Evolutionary conservation across 352 stramenopile genomes (phyloP), one percentile per base, ranked within the genome.

Genomic region (Peronospora farinosa): DNA sequence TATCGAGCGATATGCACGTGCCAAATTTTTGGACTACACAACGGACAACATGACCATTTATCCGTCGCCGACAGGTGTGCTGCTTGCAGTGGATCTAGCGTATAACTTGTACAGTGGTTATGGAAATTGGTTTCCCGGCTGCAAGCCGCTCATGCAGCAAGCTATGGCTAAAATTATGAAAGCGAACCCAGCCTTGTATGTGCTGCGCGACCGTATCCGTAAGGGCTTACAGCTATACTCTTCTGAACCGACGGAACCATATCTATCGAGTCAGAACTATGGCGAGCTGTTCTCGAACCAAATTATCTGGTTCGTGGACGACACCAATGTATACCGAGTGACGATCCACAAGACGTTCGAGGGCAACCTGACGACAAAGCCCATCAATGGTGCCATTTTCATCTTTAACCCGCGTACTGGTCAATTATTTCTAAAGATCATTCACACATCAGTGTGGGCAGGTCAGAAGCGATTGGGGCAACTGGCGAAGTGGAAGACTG

Each of bases 81-180:
- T 99, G 19, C 62, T 99, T 38, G 88, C 94, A 0, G 84, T 99
- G 39, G 97, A 99, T 69, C 76, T 99, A 28, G 97, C 96, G 19
- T 99, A 99, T 80, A 99, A 98, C 54, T 65, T 99, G 43, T 99
- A 99, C 82, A 98, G 88, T 57, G 97, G 96, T 10, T 99, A 98
- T 65, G 97, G 97, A 32, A 98, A 99, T 66, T 99, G 97, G 82
- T 98, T 99, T 75, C 95, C 96, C 28, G 96, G 97, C 25, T 96
- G 91, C 51, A 99, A 99, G 69, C 96, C 96, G 6, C 75, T 99
- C 7, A 87, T 99, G 69, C 97, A 99, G 67, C 97, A 99, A 84
- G 97, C 96, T 7, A 99, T 99, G 96, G 96, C 97, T 30, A 99
- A 99, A 79, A 98, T 99, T 65, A 99, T 99, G 80, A 99, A 99